Evolutionary conservation across 805 yeast species (phyloP).

Genomic region (Candida easanensis): DNA sequence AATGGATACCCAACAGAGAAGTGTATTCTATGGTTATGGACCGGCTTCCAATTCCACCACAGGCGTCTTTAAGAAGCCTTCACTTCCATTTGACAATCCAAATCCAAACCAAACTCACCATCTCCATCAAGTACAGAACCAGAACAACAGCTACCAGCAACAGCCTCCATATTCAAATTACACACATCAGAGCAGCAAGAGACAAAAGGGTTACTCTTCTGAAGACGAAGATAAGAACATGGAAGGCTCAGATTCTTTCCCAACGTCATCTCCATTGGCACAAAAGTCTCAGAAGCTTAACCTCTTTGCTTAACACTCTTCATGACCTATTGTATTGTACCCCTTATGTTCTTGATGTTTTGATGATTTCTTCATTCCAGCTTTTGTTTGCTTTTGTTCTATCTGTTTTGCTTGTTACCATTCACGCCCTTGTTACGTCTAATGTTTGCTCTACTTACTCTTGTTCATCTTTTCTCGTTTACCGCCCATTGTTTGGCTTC

Average conservation of each 20-base stretch:
- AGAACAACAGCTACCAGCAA: constrained; percentile 1
- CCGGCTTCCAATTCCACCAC: constrained; percentile 3
- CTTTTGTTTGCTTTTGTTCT: background rate
- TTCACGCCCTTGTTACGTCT: background rate
- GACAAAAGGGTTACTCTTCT: constrained; percentile 3
- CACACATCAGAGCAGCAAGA: constrained; percentile 3
- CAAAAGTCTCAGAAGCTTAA: constrained; percentile 21
- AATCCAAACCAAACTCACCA: constrained; percentile 1
- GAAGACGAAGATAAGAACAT: constrained; percentile 5
- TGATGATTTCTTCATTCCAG: background rate
- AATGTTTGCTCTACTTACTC: background rate
- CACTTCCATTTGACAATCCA: constrained; percentile 5
- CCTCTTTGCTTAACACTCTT: constrained; percentile 5
- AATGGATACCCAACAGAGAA: constrained; percentile 11
- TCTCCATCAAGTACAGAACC: constrained; percentile 6
- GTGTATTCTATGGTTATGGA: constrained; percentile 5
- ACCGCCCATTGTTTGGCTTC: background rate
- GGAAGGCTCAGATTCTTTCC: constrained; percentile 10
- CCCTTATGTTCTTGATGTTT: no score
- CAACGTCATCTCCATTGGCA: constrained; percentile 18
- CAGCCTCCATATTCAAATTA: constrained; percentile 1
- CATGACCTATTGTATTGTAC: no score
- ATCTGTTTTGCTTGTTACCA: background rate
- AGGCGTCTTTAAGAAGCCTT: constrained; percentile 8
- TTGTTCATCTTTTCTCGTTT: background rate